Base-by-base conservation (phyloP, 169 alveolate species). In the Plasmodium coatneyi region DNA sequence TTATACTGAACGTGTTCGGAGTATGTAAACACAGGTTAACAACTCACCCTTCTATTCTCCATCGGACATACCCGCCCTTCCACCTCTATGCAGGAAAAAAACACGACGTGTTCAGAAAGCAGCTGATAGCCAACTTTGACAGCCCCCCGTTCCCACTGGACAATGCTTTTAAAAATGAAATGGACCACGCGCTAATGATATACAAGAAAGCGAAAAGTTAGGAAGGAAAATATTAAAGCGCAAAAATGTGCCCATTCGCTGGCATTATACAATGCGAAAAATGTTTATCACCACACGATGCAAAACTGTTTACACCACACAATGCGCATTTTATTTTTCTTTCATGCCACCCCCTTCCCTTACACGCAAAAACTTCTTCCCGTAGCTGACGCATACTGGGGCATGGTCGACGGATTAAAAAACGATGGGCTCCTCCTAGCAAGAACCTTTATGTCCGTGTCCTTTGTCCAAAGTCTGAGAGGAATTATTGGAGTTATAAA, bases 401-500 rank as follows among this genome's bases (percentile, higher is more conserved):
- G 41, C 72, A 41, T 81, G 70, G 49, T 81, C 7, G 92, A 82
- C 54, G 95, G 81, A 81, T 43, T 91, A 32, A 91, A 91, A 49
- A 32, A 34, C 16, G 92, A 91, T 72, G 92, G 95, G 6, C 36
- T 91, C 3, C 74, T 91, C 72, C 41, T 80, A 60, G 92, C 92
- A 19, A 91, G 49, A 71, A 81, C 95, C 14, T 91, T 91, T 91
- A 56, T 91, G 79, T 25, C 79, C 2, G 92, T 82, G 19, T 91
- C 95, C 43, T 91, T 91, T 56, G 80, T 34, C 36, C 95, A 91
- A 70, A 81, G 95, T 91, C 43, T 91, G 41, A 91, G 87, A 19
- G 95, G 95, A 28, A n/a, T 91, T 28, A 66, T 91, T 72, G 95
- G 95, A 39, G 41, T 91, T 70, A 43, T 70, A 80, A 82, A 81